A percentile compares a stretch with the other conserved stretches of the same genome.
Conservation (phyloP, 2,329 filamentous ascomycete species). For the Pseudopithomyces maydicus region DNA sequence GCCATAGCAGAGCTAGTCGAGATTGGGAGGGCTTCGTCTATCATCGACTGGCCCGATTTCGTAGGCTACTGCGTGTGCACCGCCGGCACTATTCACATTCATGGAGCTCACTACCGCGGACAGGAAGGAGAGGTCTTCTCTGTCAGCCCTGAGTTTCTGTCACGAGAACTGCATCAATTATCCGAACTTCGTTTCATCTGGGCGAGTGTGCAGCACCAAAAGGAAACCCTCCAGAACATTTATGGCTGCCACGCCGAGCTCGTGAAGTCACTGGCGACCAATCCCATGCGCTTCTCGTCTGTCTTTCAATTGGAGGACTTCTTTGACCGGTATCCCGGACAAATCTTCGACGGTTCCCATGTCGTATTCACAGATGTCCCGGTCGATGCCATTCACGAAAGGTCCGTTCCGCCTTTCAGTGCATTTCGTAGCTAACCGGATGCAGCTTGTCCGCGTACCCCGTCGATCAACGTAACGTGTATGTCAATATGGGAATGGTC, state of each 20-base stretch:
- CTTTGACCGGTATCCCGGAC: slow-evolving; percentile 78
- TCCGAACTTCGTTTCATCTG: slow-evolving; percentile 75
- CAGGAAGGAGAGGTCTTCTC: slow-evolving; percentile 67
- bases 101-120: slow-evolving; percentile 78
- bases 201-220: slow-evolving; percentile 79
- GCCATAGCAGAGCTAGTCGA: slow-evolving; percentile 84
- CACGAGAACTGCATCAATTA: slow-evolving; percentile 79
- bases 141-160: slow-evolving; percentile 70
- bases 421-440: slow-evolving; percentile 14
- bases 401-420: slow-evolving; percentile 44
- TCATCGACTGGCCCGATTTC: slow-evolving; percentile 84
- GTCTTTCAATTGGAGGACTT: slow-evolving; percentile 88
- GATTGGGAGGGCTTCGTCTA: slow-evolving; percentile 72
- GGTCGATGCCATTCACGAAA: slow-evolving; percentile 64
- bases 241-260: slow-evolving; percentile 80
- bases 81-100: slow-evolving; percentile 85
- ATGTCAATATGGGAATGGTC: slow-evolving; percentile 36
- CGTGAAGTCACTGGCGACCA: slow-evolving; percentile 72
- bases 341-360: slow-evolving; percentile 75
- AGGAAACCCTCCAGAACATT: slow-evolving; percentile 76
- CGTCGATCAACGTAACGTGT: slow-evolving; percentile 45
- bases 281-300: slow-evolving; percentile 73
- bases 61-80: slow-evolving; percentile 87
- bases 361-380: slow-evolving; percentile 71
- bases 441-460: slow-evolving; percentile 40